phyloP scores from a whole-genome alignment of 2,329 filamentous ascomycete genomes.

The Plenodomus tracheiphilus region DNA sequence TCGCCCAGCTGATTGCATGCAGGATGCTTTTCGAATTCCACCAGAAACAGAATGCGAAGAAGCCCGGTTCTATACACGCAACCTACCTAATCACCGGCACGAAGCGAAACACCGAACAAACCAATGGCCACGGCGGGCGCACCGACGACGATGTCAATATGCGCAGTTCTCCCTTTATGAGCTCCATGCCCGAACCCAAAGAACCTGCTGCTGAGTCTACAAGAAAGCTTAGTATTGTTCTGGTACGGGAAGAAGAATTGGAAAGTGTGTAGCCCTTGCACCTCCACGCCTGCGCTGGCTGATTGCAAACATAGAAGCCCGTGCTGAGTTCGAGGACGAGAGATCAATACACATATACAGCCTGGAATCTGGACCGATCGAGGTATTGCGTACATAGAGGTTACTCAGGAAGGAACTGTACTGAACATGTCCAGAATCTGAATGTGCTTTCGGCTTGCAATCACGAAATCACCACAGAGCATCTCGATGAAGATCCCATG shows the following conservation, averaged over 20 bases:
- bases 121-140: slow-evolving; percentile 44
- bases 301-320: slow-evolving; percentile 56
- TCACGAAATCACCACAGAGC: slow-evolving; percentile 62
- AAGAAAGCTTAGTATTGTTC: slow-evolving; percentile 62
- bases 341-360: slow-evolving; percentile 87
- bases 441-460: slow-evolving; percentile 72
- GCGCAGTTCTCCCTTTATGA: slow-evolving; percentile 68
- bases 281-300: slow-evolving; percentile 4
- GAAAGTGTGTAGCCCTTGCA: slow-evolving; percentile 55
- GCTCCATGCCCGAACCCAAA: slow-evolving; percentile 61
- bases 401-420: slow-evolving; percentile 49
- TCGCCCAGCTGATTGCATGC: slow-evolving; percentile 17
- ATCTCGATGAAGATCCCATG: slow-evolving; percentile 62
- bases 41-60: slow-evolving; percentile 73
- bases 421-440: slow-evolving; percentile 57
- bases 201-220: slow-evolving; percentile 53
- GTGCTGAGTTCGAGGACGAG: slow-evolving; percentile 71
- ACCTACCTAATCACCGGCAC: slow-evolving; percentile 86
- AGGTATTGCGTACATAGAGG: slow-evolving; percentile 49
- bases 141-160: slow-evolving; percentile 70
- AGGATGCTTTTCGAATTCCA: slow-evolving; percentile 91
- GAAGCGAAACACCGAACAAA: slow-evolving; percentile 47
- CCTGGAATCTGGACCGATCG: slow-evolving; percentile 69
- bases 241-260: slow-evolving; percentile 74
- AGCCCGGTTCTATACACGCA: slow-evolving; percentile 75